phyloP scores from a whole-genome alignment of 176 grass and related monocot genomes.

The Tuctoria greenei region DNA sequence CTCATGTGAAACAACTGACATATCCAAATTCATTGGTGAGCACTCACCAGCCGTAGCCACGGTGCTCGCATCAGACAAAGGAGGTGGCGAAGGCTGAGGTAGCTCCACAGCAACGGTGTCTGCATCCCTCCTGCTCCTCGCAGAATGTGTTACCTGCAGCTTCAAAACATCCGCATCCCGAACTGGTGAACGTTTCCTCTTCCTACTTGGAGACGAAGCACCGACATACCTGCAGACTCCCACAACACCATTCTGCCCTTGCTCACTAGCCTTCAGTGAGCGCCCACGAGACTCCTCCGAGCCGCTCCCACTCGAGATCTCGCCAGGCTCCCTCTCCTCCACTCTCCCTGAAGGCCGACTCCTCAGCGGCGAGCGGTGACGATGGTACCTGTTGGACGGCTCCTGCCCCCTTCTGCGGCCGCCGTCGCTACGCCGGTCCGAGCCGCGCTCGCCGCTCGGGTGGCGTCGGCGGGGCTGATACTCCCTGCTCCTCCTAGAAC shows the following conservation, averaged over 20 bases:
- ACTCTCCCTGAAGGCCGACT: slow-evolving; percentile 26
- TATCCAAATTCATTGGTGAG: slow-evolving; percentile 30
- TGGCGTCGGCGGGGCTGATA: background rate
- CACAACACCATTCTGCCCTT: slow-evolving; percentile 11
- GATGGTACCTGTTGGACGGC: background rate
- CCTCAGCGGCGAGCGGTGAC: slow-evolving; percentile 22
- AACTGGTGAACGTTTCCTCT: slow-evolving; percentile 67
- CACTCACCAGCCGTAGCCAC: background rate
- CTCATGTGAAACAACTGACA: slow-evolving; percentile 37
- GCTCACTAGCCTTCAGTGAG: slow-evolving; percentile 11
- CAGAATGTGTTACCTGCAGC: background rate
- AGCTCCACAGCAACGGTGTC: background rate
- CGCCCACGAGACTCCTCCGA: slow-evolving; percentile 46
- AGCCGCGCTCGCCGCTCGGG: slow-evolving; percentile 5
- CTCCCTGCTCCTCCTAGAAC: slow-evolving; percentile 50
- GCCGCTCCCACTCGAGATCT: slow-evolving; percentile 57
- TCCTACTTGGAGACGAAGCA: slow-evolving; percentile 37
- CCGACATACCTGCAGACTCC: slow-evolving; percentile 18
- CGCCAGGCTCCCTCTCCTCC: slow-evolving; percentile 62
- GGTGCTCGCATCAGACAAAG: background rate
- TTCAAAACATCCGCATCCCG: slow-evolving; percentile 48
- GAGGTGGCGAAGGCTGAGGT: slow-evolving; percentile 20
- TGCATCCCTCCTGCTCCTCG: slow-evolving; percentile 12
- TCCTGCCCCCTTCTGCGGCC: slow-evolving; percentile 25
- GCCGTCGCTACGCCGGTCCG: slow-evolving; percentile 16